Evolutionary conservation across 129 eudicot genomes (phyloP), one percentile per base, ranked within the genome.

Genomic region (Helianthus tuberosus): DNA sequence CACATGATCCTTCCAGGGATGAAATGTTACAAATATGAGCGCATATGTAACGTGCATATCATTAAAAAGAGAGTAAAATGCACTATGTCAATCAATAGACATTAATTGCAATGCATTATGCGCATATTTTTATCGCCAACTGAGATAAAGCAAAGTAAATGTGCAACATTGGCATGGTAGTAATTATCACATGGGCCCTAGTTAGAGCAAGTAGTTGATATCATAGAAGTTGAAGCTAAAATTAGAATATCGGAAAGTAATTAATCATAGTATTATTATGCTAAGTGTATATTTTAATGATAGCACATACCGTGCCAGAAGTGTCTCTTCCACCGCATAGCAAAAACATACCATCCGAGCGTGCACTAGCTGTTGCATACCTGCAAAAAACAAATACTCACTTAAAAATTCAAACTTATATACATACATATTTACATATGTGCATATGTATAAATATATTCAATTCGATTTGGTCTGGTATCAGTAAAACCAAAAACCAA

Each of bases 361-460:
- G 92, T 25, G 98, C 93, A 81, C 98, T 93, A 47, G 93, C 98
- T 27, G 96, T 93, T 29, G 97, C 96, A 75, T 90, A 93, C 96
- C 98, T 93, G 77, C 50, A 77, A 59, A 52, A 47, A 54, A 66
- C n/a, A 65, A 38, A 72, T 20, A 72, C 11, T 27, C 63, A 17
- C 72, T 14, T 3, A 35, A 8, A 44, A n/a, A 47, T 15, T 27
- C 8, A 64, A 41, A 51, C 20, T n/a, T 5, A n/a, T 50, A 50
- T 51, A 51, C 57, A 51, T n/a, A 51, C 57, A n/a, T n/a, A n/a
- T 50, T 5, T 51, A 51, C 57, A 51, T n/a, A n/a, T n/a, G n/a
- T n/a, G n/a, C n/a, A n/a, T n/a, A n/a, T n/a, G n/a, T n/a, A n/a
- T n/a, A n/a, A 17, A n/a, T 1, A 51, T n/a, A 51, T 51, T 51